These are phyloP conservation scores for Hypoxylon rickii DNA, from an alignment of 495 filamentous ascomycete species.

Conservation along the genomic window DNA sequence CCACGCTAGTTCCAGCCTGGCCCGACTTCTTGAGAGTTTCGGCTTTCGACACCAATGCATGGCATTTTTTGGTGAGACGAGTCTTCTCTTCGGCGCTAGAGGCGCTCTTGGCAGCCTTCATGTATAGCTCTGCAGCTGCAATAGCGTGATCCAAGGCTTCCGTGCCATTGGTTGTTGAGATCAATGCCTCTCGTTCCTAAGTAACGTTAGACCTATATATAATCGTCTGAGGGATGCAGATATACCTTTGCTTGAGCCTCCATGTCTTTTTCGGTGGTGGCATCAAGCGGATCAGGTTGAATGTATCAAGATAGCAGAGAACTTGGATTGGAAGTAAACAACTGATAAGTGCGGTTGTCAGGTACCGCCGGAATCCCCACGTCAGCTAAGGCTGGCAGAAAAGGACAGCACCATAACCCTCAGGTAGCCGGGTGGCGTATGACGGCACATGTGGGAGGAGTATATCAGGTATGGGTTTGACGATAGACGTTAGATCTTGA, in stretches of 20 bases:
- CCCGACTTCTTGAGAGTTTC: conserved; percentile 68
- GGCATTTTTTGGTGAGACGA: conserved; percentile 65
- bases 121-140: conserved; percentile 73
- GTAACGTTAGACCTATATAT: conserved; percentile 32
- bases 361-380: neutral
- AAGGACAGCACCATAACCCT: conserved; percentile 6
- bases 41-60: conserved; percentile 66
- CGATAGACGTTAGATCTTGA: conserved; percentile 4
- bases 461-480: neutral
- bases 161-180: conserved; percentile 59
- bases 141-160: conserved; percentile 76
- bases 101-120: conserved; percentile 68
- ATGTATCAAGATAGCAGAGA: neutral
- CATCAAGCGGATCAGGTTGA: too few species aligned
- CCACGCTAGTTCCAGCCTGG: conserved; percentile 27
- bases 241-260: conserved; percentile 50
- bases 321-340: neutral
- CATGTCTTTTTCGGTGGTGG: too few species aligned
- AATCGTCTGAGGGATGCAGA: neutral
- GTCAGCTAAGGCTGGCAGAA: conserved; percentile 12
- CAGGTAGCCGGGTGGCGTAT: neutral
- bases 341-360: neutral
- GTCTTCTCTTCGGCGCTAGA: conserved; percentile 58
- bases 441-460: neutral
- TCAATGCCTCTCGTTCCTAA: conserved; percentile 65